Evolutionary conservation across 129 eudicot species (phyloP), one percentile per base, ranked within the genome.

Genomic region (Erigeron canadensis): DNA sequence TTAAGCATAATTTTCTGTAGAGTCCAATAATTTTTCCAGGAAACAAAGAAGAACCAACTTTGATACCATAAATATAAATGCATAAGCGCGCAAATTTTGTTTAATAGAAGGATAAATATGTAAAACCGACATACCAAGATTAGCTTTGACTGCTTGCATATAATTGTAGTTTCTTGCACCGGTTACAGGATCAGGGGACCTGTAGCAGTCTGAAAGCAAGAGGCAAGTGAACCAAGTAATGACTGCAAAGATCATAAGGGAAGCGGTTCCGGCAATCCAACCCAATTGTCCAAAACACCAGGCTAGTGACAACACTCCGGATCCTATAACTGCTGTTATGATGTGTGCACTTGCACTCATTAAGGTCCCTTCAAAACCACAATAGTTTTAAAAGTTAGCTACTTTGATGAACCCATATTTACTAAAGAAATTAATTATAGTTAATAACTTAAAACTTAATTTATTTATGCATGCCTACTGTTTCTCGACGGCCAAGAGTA

Each of bases 251-350:
- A 81, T 65, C 6, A 83, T 1, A 1, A 89, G 82, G 57, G 79
- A 80, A 2, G 75, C 78, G 0, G 87, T 85, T 2, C 96, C 96
- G 3, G 82, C 79, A 4, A 81, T 81, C 94, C 96, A 87, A 0
- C 96, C 96, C 39, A 89, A 61, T 65, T 89, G 93, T 2, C 88
- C 96, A 23, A 84, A 76, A 12, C 86, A 86, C 96, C 96, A 86
- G 23, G 96, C 85, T 34, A 89, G 69, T 0, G 96, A 86, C 10
- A 89, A 70, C 40, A 89, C 93, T 1, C 96, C 96, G 0, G 96
- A 89, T 62, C 96, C 93, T 17, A 89, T 83, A 48, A 89, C 93
- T 8, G 96, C 93, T 15, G 96, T 89, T 65, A 89, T 78, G 23
- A 84, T 86, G 63, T 89, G 96, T 42, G 90, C 86, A 47, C 90